phyloP scores from a whole-genome alignment of 768 basidiomycete genomes.

The Panus rudis region DNA sequence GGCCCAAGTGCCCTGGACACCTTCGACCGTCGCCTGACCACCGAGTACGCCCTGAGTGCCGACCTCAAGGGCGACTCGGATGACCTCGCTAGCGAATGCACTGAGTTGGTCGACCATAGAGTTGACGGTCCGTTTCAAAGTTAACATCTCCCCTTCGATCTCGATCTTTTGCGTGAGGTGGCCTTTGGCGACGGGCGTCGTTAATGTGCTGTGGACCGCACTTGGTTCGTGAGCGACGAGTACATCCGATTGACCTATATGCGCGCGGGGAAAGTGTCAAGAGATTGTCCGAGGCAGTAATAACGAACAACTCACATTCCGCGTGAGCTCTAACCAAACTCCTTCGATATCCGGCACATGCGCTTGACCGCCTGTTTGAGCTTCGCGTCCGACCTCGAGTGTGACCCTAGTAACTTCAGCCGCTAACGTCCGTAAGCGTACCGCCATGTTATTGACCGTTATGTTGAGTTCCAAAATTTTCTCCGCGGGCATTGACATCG shows the following conservation, averaged over 20 bases:
- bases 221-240: conserved; percentile 86
- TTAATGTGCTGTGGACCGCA: conserved; percentile 91
- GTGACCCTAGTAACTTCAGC: neutral
- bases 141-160: conserved; percentile 89
- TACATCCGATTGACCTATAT: conserved; percentile 87
- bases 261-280: conserved; percentile 55
- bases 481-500: neutral
- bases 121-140: conserved; percentile 89
- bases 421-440: neutral
- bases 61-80: conserved; percentile 89
- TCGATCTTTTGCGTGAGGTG: conserved; percentile 91
- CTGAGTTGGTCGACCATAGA: conserved; percentile 88
- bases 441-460: neutral
- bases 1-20: conserved; percentile 91
- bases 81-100: conserved; percentile 78
- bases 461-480: conserved; percentile 4
- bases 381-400: conserved; percentile 23
- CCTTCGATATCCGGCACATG: conserved; percentile 34
- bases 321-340: conserved; percentile 4
- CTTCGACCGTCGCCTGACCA: conserved; percentile 86
- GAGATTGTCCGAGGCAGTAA: conserved; percentile 54
- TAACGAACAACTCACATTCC: conserved; percentile 22
- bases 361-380: neutral
- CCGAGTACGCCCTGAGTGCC: conserved; percentile 95
- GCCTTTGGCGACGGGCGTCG: conserved; percentile 90